Conservation (phyloP, 2,329 filamentous ascomycete genomes). For the Drechslerella coelobrocha region DNA sequence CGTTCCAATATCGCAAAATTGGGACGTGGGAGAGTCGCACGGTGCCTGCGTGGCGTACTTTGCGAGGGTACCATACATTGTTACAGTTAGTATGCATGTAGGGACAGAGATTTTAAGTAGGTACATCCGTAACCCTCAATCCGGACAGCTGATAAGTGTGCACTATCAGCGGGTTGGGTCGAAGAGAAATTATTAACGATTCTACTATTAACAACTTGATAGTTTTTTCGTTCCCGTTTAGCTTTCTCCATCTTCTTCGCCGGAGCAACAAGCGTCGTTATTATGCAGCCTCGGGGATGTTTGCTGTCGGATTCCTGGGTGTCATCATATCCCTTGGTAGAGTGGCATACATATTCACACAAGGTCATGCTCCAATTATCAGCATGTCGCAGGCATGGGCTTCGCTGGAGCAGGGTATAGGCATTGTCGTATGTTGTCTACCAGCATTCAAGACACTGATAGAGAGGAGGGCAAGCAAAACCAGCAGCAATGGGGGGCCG, state of each 20-base stretch:
- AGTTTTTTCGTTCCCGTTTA: slow-evolving; percentile 38
- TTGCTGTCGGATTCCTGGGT: slow-evolving; percentile 21
- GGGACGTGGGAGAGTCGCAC: slow-evolving; percentile 8
- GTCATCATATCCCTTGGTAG: slow-evolving; percentile 20
- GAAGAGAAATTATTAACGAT: no score
- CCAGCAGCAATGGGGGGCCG: background rate
- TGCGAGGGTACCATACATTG: slow-evolving; percentile 11
- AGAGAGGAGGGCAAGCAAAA: background rate
- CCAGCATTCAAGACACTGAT: slow-evolving; percentile 29
- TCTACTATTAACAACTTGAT: background rate
- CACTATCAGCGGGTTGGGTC: no score
- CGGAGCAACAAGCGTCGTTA: slow-evolving; percentile 8
- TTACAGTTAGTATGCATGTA: slow-evolving; percentile 13
- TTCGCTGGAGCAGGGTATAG: slow-evolving; percentile 19
- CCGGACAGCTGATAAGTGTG: no score
- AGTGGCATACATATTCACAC: slow-evolving; percentile 23
- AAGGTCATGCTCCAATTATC: slow-evolving; percentile 13
- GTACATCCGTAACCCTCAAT: background rate
- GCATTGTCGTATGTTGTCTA: slow-evolving; percentile 30
- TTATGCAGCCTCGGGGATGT: slow-evolving; percentile 18
- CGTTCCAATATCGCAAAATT: slow-evolving; percentile 17
- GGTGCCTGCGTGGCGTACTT: slow-evolving; percentile 25
- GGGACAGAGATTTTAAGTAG: slow-evolving; percentile 25
- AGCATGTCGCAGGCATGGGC: slow-evolving; percentile 28
- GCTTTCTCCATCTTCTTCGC: slow-evolving; percentile 14